Base-by-base conservation (phyloP, 2,329 filamentous ascomycete species). In the Aspergillus tanneri region DNA sequence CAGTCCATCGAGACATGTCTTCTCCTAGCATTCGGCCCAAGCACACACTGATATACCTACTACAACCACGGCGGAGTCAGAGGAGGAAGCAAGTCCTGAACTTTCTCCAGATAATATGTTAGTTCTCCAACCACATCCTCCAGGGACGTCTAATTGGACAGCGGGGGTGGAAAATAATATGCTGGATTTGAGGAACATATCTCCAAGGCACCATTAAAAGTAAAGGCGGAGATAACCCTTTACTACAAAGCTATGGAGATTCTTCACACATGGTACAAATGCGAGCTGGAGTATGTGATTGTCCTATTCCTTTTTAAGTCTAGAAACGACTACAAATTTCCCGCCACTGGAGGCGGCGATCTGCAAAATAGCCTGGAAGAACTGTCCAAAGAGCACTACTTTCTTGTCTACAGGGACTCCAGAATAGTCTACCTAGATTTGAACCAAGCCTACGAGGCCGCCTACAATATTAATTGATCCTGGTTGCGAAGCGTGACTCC, bases 221-320 rank as follows among this genome's bases (percentile, higher is more conserved):
- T 18, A 5, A 37, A 18, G 35, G 21, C 21, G 12, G 16, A 18
- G 12, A 37, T 37, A 12, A 16, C 14, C 21, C n/a, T 37, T 11
- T 18, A 37, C 18, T 16, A 18, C 12, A 37, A 37, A 27, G 24
- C 11, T 11, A 11, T 11, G 18, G 21, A 21, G 21, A 19, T 21
- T 37, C 16, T 27, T 11, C 24, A 27, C 14, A 37, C 12, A 21
- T 19, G 35, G 16, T 9, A 37, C 21, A 5, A 37, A 18, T 37
- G 11, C 21, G 21, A 21, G 24, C 24, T 11, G n/a, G n/a, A n/a
- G 14, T n/a, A n/a, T n/a, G n/a, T 27, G 16, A 22, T 39, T 24
- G 36, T 39, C 23, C 23, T 39, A 14, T 39, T 22, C n/a, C 36
- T 39, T 22, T 39, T 39, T 22, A 24, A 39, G 10, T 39, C 36